Percentiles rank a stretch among this genome's conserved stretches.
These are phyloP conservation scores for Diaporthe citri DNA, from an alignment of 2,329 filamentous ascomycete species.

Conservation along the genomic window DNA sequence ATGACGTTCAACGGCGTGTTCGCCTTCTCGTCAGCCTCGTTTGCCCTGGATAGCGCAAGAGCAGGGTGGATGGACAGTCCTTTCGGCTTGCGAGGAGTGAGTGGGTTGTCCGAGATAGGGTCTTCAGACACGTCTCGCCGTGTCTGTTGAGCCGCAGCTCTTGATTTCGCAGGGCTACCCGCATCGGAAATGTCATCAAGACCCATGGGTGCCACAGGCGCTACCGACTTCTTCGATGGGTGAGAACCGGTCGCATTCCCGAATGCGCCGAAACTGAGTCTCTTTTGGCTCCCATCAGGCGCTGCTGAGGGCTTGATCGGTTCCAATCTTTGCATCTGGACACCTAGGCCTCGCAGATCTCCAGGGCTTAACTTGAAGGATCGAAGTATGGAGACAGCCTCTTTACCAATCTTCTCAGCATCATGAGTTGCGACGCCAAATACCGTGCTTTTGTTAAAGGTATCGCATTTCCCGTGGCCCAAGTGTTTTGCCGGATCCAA, in stretches of 20 bases:
- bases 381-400: constrained; percentile 86
- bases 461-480: constrained; percentile 95
- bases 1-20: constrained; percentile 80
- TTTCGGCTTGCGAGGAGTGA: constrained; percentile 66
- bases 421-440: constrained; percentile 89
- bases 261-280: constrained; percentile 77
- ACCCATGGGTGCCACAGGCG: constrained; percentile 42
- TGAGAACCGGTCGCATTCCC: constrained; percentile 50
- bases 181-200: constrained; percentile 66
- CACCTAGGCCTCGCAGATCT: constrained; percentile 90
- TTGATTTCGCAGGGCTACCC: constrained; percentile 53
- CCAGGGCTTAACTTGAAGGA: constrained; percentile 88
- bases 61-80: constrained; percentile 61
- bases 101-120: constrained; percentile 67
- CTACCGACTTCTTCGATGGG: constrained; percentile 51
- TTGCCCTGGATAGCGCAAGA: constrained; percentile 63
- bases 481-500: constrained; percentile 93
- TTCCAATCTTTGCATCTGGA: constrained; percentile 95
- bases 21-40: constrained; percentile 65
- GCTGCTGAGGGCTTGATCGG: constrained; percentile 72
- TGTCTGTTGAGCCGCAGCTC: constrained; percentile 42
- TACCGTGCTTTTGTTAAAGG: constrained; percentile 86
- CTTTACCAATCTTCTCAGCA: constrained; percentile 78
- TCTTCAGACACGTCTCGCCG: constrained; percentile 55
- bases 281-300: constrained; percentile 83